phyloP scores from a whole-genome alignment of 345 rosid species.

The Luvunga scandens region DNA sequence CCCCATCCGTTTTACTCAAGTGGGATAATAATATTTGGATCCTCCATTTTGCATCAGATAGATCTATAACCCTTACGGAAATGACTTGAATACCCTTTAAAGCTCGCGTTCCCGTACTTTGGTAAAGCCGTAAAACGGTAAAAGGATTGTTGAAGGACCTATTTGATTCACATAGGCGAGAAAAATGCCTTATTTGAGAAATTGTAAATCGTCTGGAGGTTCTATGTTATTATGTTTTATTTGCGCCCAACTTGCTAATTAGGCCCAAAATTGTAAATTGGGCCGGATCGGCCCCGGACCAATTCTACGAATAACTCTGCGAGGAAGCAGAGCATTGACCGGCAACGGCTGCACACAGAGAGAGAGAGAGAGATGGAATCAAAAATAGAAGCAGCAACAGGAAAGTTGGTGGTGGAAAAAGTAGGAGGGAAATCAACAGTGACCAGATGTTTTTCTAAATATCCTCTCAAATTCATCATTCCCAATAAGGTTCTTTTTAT shows the following conservation, averaged over 20 bases:
- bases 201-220: no score
- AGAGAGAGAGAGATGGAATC: conserved; percentile 28
- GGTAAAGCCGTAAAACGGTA: no score
- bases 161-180: no score
- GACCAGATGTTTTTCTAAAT: conserved; percentile 70
- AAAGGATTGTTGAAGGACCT: no score
- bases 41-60: not conserved
- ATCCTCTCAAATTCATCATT: conserved; percentile 88
- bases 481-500: conserved; percentile 57
- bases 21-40: not conserved
- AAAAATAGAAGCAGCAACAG: conserved; percentile 27
- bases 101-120: no score
- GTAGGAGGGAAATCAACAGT: conserved; percentile 70
- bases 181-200: no score
- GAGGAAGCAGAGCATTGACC: not conserved
- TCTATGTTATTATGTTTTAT: no score
- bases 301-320: not conserved
- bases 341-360: not conserved
- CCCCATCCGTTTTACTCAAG: no score
- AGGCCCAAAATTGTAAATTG: no score
- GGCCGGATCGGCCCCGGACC: no score
- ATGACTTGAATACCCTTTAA: not conserved
- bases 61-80: no score
- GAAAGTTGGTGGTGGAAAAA: conserved; percentile 63
- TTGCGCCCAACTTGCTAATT: no score